Percentiles rank a stretch among this genome's conserved stretches.
Conservation (phyloP, 2,329 filamentous ascomycete genomes). For the Colletotrichum sp. region DNA sequence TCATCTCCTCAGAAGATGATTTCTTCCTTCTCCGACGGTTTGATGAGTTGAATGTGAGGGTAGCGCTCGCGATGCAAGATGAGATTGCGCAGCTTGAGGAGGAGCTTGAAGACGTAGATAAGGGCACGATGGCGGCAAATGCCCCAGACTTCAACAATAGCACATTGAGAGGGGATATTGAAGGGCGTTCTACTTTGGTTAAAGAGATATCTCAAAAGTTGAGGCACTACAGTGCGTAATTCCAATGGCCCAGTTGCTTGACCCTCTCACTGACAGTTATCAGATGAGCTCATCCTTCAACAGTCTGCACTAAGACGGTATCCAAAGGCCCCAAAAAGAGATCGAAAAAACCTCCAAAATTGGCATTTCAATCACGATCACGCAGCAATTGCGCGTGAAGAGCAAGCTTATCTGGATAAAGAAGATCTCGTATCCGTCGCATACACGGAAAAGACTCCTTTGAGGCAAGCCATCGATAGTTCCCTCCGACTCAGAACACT, state of each 20-base stretch:
- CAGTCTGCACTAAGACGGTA: not conserved
- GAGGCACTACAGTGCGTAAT: not conserved
- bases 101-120: not conserved
- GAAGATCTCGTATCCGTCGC: not conserved
- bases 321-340: not conserved
- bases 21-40: not conserved
- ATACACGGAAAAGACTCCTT: not conserved
- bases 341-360: not conserved
- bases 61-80: not conserved
- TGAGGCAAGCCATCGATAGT: not conserved
- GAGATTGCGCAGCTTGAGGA: not conserved
- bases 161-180: not conserved
- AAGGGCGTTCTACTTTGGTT: not conserved
- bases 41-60: not conserved
- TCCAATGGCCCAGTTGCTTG: not conserved
- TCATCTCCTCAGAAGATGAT: not conserved
- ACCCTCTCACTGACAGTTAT: fast-evolving
- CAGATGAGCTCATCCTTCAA: not conserved
- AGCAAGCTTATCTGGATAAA: not conserved
- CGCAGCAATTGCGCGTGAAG: not conserved
- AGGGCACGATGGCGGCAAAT: not conserved
- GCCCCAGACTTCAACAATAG: not conserved
- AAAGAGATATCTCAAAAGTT: not conserved
- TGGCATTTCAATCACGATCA: not conserved
- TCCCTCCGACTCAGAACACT: not conserved